Base-by-base conservation (phyloP, 306 rosid species). In the Comarum palustre region DNA sequence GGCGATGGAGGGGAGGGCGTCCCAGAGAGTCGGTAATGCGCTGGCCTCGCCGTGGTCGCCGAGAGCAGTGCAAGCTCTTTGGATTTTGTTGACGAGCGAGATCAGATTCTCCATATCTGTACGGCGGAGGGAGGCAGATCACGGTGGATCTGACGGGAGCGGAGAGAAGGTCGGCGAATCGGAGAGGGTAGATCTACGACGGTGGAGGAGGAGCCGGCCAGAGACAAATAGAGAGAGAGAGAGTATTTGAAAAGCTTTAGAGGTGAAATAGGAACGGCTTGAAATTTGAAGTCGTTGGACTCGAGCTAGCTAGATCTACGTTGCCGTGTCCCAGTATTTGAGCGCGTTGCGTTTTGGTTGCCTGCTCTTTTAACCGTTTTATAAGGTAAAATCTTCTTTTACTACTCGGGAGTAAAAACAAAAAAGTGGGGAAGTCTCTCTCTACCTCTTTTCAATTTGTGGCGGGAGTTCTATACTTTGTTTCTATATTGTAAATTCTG, bases 11-110 rank as follows among this genome's bases (percentile, higher is more conserved):
- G 98, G 98, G 16, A 93, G 92, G 8, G 98, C 78, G 75, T 93
- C 98, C 98, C 98, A 93, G 7, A 93, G 96, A 60, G 98, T 90
- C 3, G 98, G 97, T 65, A 93, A 83, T 16, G 97, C 89, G 75
- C 83, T 87, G 31, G 84, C 91, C 82, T 93, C 98, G 20, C 98
- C 97, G 61, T 93, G 83, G 84, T 93, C 98, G 42, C 98, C 98
- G 31, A 93, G 89, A 68, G 95, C 98, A 12, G 98, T 93, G 68
- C 98, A 93, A 27, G 98, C 97, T 67, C 98, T 83, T 83, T 93
- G 98, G 66, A 93, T 93, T 87, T 89, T 90, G 89, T 93, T 93
- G 29, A 93, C 96, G 78, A 93, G 68, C 27, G 96, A 83, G 61
- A 93, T 93, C 64, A 93, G 83, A 75, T 90, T 93, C 45, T 93